phyloP scores from a whole-genome alignment of 192 early-diverging fungal genomes.

The Backusella parvicylindrica region DNA sequence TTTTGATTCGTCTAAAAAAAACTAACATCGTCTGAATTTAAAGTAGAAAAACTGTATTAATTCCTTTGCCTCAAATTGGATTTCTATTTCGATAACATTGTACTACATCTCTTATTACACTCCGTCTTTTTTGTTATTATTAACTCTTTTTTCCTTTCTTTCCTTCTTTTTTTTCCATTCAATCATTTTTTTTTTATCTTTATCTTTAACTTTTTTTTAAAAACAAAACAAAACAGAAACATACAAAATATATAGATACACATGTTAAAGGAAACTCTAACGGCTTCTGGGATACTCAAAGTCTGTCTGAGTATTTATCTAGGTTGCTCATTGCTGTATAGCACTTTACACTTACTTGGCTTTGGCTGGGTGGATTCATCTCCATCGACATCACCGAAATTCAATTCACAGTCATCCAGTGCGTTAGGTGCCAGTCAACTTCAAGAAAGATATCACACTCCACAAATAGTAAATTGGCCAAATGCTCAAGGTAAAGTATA shows the following conservation, averaged over 20 bases:
- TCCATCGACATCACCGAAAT: background rate
- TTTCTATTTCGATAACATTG: background rate
- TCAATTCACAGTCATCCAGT: slow-evolving; percentile 7
- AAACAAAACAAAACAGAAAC: background rate
- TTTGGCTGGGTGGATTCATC: slow-evolving; percentile 1
- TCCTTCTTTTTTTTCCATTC: background rate
- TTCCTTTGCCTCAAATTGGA: background rate
- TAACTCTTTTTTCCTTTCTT: background rate
- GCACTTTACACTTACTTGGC: slow-evolving; percentile 31
- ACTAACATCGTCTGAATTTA: no score
- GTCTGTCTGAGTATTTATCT: slow-evolving; percentile 31
- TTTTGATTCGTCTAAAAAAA: no score
- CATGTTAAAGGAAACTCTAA: background rate
- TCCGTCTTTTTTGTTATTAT: slow-evolving; percentile 1
- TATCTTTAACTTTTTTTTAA: background rate
- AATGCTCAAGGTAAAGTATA: slow-evolving; percentile 31
- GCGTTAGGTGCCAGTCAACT: slow-evolving; percentile 8
- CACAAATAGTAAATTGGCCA: slow-evolving; percentile 29
- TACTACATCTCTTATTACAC: background rate
- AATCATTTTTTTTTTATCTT: background rate
- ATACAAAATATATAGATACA: background rate
- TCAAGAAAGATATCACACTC: slow-evolving; percentile 18
- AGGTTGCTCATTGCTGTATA: slow-evolving; percentile 33
- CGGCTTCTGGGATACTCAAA: slow-evolving; percentile 20
- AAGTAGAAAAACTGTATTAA: no score